phyloP scores from a whole-genome alignment of 1,139 yeast genomes.

The Geotrichum bryndzae region DNA sequence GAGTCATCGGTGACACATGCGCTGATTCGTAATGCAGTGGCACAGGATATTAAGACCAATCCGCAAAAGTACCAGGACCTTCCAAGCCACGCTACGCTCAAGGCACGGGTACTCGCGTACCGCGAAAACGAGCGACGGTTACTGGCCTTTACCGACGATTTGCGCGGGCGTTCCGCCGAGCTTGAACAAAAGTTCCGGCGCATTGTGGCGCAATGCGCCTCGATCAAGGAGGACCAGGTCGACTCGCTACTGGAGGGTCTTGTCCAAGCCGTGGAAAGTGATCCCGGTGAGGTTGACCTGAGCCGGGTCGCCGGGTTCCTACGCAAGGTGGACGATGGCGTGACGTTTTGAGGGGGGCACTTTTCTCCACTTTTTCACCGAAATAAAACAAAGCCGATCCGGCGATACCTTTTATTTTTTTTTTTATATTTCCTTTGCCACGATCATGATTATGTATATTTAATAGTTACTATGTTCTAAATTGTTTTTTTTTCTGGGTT shows the following conservation, averaged over 20 bases:
- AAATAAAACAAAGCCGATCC: background rate
- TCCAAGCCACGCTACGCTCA: conserved; percentile 59
- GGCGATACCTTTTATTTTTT: background rate
- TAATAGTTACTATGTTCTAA: background rate
- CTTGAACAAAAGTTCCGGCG: conserved; percentile 80
- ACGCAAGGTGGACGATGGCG: conserved; percentile 35
- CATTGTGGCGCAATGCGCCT: conserved; percentile 86
- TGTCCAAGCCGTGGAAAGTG: conserved; percentile 84
- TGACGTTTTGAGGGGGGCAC: background rate
- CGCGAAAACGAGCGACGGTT: conserved; percentile 54
- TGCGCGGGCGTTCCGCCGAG: conserved; percentile 50
- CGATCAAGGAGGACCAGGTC: conserved; percentile 70
- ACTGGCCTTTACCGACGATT: conserved; percentile 43
- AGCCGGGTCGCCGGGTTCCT: conserved; percentile 47
- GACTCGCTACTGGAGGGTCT: conserved; percentile 80
- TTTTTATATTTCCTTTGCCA: background rate
- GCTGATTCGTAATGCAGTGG: conserved; percentile 4
- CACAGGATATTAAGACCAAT: background rate
- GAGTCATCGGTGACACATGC: conserved; percentile 1
- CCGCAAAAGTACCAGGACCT: conserved; percentile 26
- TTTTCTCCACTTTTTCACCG: no score
- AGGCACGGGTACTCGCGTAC: conserved; percentile 79
- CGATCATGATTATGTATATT: background rate
- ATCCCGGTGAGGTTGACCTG: conserved; percentile 60
- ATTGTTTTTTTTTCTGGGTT: conserved; percentile 5